Conservation (phyloP, 148 eudicot species). For the Silene latifolia region DNA sequence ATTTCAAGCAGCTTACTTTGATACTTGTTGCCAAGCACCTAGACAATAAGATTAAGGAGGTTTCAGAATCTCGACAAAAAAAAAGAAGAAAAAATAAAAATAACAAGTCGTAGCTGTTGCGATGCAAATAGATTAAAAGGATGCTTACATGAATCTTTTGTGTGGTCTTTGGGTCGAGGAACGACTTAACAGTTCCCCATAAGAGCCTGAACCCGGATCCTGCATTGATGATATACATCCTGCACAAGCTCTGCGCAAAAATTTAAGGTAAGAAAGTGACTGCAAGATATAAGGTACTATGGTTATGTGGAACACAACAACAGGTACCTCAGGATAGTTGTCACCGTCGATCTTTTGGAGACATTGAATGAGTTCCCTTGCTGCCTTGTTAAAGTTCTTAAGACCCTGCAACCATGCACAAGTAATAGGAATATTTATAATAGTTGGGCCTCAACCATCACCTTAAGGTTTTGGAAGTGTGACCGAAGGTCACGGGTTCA, state of each 20-base stretch:
- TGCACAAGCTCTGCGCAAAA: slow-evolving; percentile 57
- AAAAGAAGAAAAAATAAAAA: neutral
- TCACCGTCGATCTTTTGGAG: slow-evolving; percentile 79
- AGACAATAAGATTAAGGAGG: slow-evolving; percentile 12
- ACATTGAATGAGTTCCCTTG: slow-evolving; percentile 77
- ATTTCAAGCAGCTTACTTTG: slow-evolving; percentile 89
- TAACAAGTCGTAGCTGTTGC: neutral
- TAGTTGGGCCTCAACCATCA: too few relatives aligned
- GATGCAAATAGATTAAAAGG: neutral
- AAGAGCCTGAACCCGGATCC: slow-evolving; percentile 90
- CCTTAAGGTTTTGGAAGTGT: too few relatives aligned
- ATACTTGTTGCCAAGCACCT: slow-evolving; percentile 87
- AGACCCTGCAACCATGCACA: too few relatives aligned
- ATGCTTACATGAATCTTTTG: slow-evolving; percentile 76
- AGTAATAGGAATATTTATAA: too few relatives aligned
- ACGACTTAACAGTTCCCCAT: slow-evolving; percentile 88
- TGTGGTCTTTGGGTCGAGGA: slow-evolving; percentile 92
- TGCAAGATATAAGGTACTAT: neutral
- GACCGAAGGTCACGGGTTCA: too few relatives aligned
- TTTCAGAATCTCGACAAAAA: neutral
- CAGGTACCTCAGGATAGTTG: slow-evolving; percentile 77
- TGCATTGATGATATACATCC: slow-evolving; percentile 94
- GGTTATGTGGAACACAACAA: neutral
- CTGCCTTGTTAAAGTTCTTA: slow-evolving; percentile 77
- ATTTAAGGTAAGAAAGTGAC: neutral